Conservation (phyloP, 495 filamentous ascomycete genomes). For the Zalerion maritima region DNA sequence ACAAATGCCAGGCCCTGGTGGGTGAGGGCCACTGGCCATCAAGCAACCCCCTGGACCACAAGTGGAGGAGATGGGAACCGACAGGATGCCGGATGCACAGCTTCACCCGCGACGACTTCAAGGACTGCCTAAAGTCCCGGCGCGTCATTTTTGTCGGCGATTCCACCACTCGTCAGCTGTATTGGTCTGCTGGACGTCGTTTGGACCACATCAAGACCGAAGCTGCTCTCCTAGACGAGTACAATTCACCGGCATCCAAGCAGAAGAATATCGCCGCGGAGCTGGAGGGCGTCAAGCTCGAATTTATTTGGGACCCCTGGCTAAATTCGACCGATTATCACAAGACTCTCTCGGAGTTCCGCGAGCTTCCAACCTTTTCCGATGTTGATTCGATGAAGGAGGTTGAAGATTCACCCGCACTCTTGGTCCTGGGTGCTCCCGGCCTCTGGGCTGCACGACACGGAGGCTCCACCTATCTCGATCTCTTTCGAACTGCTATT, state of each 20-base stretch:
- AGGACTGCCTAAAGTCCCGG: conserved; percentile 26
- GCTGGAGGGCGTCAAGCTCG: conserved; percentile 24
- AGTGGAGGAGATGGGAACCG: conserved; percentile 35
- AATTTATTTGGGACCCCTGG: conserved; percentile 50
- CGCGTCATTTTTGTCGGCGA: conserved; percentile 46
- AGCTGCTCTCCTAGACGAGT: conserved; percentile 10
- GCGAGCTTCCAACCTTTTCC: conserved; percentile 3
- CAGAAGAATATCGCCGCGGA: conserved; percentile 31
- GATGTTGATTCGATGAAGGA: conserved; percentile 4
- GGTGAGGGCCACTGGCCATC: conserved; percentile 35
- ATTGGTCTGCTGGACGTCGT: conserved; percentile 38
- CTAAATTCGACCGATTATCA: conserved; percentile 37
- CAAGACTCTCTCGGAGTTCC: conserved; percentile 22
- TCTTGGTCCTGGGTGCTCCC: conserved; percentile 32
- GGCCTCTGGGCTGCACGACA: conserved; percentile 45
- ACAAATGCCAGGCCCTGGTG: conserved; percentile 39
- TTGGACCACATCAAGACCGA: conserved; percentile 26
- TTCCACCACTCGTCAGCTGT: conserved; percentile 42
- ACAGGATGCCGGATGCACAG: conserved; percentile 42
- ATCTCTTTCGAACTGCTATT: conserved; percentile 32
- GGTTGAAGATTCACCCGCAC: conserved; percentile 11
- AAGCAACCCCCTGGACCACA: conserved; percentile 14
- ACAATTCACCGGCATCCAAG: no score
- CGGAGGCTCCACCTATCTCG: conserved; percentile 27
- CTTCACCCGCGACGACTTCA: conserved; percentile 32